phyloP scores from a whole-genome alignment of 176 grass and related monocot genomes.

The Avena sativa region DNA sequence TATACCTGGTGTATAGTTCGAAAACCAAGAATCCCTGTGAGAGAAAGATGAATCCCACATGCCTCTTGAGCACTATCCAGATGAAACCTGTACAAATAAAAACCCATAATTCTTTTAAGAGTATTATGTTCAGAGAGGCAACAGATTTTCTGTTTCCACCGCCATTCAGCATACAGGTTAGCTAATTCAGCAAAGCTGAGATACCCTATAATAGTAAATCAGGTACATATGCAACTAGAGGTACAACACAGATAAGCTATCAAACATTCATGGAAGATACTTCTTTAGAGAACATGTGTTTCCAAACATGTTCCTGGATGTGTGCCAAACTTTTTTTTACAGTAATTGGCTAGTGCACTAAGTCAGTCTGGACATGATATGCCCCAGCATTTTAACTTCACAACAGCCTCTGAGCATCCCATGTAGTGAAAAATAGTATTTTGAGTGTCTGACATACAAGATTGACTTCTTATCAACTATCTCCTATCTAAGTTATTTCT shows the following conservation, averaged over 20 bases:
- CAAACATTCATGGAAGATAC: slow-evolving; percentile 2
- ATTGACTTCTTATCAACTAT: slow-evolving; percentile 10
- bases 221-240: background rate
- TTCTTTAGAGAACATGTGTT: slow-evolving; percentile 16
- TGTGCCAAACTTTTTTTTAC: background rate
- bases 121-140: background rate
- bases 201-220: background rate
- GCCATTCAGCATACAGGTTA: background rate
- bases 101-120: slow-evolving; percentile 34
- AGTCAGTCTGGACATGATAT: slow-evolving; percentile 4
- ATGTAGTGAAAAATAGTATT: background rate
- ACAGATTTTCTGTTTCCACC: slow-evolving; percentile 1
- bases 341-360: background rate
- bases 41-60: slow-evolving; percentile 65
- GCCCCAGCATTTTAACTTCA: background rate
- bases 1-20: slow-evolving; percentile 94
- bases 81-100: slow-evolving; percentile 65
- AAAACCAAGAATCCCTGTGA: slow-evolving; percentile 89
- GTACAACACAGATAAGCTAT: background rate
- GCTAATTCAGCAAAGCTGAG: slow-evolving; percentile 11
- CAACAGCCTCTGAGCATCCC: background rate
- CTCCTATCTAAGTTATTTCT: background rate
- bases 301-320: background rate
- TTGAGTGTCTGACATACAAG: slow-evolving; percentile 12
- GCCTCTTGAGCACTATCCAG: slow-evolving; percentile 70